These are phyloP conservation scores for Starmera amethionina DNA, from an alignment of 805 yeast genomes.

Conservation along the genomic window DNA sequence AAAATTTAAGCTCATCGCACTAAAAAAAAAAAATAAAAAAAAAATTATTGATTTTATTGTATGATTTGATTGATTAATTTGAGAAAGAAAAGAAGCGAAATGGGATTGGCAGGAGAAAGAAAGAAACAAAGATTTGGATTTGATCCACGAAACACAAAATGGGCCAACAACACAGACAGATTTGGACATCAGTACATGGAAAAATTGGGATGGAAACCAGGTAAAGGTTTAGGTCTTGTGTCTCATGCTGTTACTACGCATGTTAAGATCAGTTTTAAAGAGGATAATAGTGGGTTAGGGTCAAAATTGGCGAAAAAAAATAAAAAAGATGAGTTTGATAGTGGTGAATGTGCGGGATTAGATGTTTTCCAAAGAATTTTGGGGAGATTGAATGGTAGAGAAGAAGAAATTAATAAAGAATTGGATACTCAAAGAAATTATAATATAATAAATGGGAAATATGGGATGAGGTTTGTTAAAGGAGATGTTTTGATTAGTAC, in stretches of 20 bases:
- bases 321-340: constrained; percentile 59
- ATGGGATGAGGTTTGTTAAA: constrained; percentile 81
- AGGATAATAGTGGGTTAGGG: constrained; percentile 84
- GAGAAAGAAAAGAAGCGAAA: constrained; percentile 13
- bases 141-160: constrained; percentile 89
- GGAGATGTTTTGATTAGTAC: constrained; percentile 82
- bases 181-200: constrained; percentile 84
- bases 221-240: constrained; percentile 74
- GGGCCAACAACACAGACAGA: constrained; percentile 80
- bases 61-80: not conserved
- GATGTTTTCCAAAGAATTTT: constrained; percentile 88
- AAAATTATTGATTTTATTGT: not conserved
- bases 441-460: constrained; percentile 68
- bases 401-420: constrained; percentile 52
- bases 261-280: constrained; percentile 73
- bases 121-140: constrained; percentile 77
- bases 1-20: too few species aligned
- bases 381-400: constrained; percentile 85
- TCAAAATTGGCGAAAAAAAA: constrained; percentile 54
- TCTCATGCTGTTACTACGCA: constrained; percentile 66
- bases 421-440: constrained; percentile 61
- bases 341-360: constrained; percentile 81
- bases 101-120: constrained; percentile 80
- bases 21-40: not conserved
- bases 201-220: constrained; percentile 88